Evolutionary conservation across 2,329 filamentous ascomycete genomes (phyloP).

Genomic region (Xenoacremonium recifei): DNA sequence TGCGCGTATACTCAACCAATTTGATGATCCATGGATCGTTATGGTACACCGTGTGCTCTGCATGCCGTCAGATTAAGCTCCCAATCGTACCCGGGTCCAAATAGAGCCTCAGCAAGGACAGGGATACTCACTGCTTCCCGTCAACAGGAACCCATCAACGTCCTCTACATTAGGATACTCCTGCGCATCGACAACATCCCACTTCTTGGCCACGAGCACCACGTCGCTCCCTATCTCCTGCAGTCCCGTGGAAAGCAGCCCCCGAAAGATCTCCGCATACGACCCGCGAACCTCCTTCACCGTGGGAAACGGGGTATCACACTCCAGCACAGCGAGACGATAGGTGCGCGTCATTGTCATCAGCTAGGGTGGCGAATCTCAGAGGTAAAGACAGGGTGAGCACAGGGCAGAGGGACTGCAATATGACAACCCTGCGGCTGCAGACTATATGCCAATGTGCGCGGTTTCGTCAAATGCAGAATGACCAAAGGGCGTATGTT

Average conservation of each 20-base stretch:
- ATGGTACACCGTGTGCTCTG: slow-evolving; percentile 36
- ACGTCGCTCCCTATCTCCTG: slow-evolving; percentile 18
- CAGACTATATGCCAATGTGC: too few relatives aligned
- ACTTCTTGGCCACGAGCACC: slow-evolving; percentile 26
- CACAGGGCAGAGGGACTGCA: too few relatives aligned
- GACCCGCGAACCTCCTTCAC: slow-evolving; percentile 24
- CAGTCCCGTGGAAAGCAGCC: slow-evolving; percentile 25
- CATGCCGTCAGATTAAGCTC: not conserved
- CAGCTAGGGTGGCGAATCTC: not conserved
- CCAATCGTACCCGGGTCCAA: too few relatives aligned
- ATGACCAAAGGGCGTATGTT: not conserved
- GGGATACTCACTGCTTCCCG: slow-evolving; percentile 30
- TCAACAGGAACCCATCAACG: slow-evolving; percentile 30
- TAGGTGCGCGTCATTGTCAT: slow-evolving; percentile 20
- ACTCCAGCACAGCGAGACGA: slow-evolving; percentile 30
- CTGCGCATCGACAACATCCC: slow-evolving; percentile 29
- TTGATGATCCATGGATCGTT: slow-evolving; percentile 40
- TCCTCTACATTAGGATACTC: slow-evolving; percentile 25
- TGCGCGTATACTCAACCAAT: slow-evolving; percentile 34
- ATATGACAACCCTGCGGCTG: too few relatives aligned
- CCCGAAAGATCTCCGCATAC: slow-evolving; percentile 32
- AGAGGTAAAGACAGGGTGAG: not conserved
- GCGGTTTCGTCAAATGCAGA: too few relatives aligned
- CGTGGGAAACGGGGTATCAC: slow-evolving; percentile 30
- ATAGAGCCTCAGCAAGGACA: not conserved